Base-by-base conservation (phyloP, 1,139 yeast genomes). In the Cylindricascospora bacillispora region DNA sequence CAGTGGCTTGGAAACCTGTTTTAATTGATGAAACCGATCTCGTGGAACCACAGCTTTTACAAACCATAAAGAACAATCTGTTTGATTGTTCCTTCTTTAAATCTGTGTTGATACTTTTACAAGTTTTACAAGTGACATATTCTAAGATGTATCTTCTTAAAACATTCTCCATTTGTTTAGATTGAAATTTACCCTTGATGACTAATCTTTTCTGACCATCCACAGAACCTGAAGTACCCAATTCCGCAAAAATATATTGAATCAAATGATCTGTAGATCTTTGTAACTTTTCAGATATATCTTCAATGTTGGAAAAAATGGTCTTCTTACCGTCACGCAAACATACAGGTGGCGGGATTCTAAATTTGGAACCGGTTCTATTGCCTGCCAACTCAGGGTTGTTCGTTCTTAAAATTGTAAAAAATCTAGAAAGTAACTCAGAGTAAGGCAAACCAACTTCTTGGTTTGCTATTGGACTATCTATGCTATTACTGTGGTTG, bases 311-410 rank as follows among this genome's bases (percentile, higher is more conserved):
- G 48, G 95, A 86, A 57, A 92, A 89, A 52, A 86, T 72, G 6
- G 98, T 83, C 71, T 86, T 92, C 63, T 89, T 92, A 59, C 98
- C 97, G 65, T 89, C 99, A 66, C 98, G 85, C 60, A 79, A 81
- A 58, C 93, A 89, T 41, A 79, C 68, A 39, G 99, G 99, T 32
- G 97, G 98, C 33, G 98, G 98, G 49, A 89, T 86, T 68, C 92
- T 81, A 65, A 86, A 80, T 61, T 86, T 86, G 34, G 85, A 74
- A 29, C 94, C 93, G 26, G 85, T 68, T 60, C 93, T 76, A 56
- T 89, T 95, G 47, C 97, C 95, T 29, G 97, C 98, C 52, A 92
- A 71, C 57, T 89, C 98, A 36, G 99, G 99, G 63, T 89, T 92
- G 63, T 89, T 86, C 44, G 81, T 78, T 51, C 82, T 83, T 50